Evolutionary conservation across 2,329 filamentous ascomycete genomes (phyloP).

Genomic region (Botrytis cinerea): DNA sequence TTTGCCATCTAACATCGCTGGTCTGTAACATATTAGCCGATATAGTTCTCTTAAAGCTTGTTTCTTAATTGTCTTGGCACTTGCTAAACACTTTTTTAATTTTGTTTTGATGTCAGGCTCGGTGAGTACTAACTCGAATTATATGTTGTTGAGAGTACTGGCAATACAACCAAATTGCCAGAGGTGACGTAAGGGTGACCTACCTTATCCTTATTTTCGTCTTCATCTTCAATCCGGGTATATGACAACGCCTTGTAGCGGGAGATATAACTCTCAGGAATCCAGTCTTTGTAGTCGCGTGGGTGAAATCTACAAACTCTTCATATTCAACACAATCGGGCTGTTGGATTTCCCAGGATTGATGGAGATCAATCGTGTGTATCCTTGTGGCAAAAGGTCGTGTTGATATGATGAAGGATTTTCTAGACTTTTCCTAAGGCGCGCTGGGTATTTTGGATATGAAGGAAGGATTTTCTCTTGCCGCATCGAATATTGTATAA

Average conservation of each 20-base stretch:
- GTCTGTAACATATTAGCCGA: neutral
- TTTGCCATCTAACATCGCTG: neutral
- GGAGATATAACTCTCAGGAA: neutral
- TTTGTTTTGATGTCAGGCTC: neutral
- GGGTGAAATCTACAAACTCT: neutral
- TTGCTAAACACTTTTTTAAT: neutral
- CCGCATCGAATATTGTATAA: neutral
- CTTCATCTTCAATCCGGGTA: neutral
- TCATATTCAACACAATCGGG: neutral
- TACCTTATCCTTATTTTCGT: neutral
- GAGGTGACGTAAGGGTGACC: no score
- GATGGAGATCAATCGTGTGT: neutral
- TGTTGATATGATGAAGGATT: neutral
- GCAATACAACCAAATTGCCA: no score
- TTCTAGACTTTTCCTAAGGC: neutral
- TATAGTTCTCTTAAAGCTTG: neutral
- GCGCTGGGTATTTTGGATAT: accelerated
- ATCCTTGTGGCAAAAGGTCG: neutral
- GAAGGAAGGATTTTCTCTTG: no score
- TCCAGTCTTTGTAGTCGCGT: accelerated
- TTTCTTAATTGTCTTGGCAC: neutral
- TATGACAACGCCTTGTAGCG: neutral
- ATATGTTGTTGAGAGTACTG: neutral
- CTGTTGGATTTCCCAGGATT: neutral
- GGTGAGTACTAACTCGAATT: neutral